Conservation (phyloP, 2,329 filamentous ascomycete species). For the Epichloe sylvatica region DNA sequence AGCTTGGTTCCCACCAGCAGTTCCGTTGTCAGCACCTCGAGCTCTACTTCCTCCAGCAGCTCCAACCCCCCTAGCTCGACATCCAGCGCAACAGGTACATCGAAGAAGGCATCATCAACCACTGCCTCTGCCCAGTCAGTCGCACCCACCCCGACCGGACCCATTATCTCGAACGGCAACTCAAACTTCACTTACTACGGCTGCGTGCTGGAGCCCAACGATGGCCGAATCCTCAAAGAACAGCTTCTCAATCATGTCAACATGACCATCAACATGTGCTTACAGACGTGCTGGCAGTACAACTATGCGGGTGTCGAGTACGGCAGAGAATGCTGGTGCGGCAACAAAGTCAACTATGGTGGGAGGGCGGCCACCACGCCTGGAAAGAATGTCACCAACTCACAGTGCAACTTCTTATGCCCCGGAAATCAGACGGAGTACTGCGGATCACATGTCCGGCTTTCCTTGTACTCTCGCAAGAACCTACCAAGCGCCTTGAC, state of each 20-base stretch:
- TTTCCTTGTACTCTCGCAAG: constrained; percentile 19
- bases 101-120: neutral
- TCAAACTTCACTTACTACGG: constrained; percentile 24
- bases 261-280: constrained; percentile 22
- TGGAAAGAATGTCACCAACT: constrained; percentile 17
- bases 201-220: constrained; percentile 21
- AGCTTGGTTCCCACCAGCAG: neutral
- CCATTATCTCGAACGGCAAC: constrained; percentile 20
- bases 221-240: constrained; percentile 17
- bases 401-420: constrained; percentile 20
- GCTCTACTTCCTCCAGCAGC: neutral
- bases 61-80: neutral
- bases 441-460: constrained; percentile 17
- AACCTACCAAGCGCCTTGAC: constrained; percentile 1
- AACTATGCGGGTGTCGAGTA: constrained; percentile 25
- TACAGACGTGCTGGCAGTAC: constrained; percentile 20
- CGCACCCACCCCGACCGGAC: constrained; percentile 12
- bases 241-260: constrained; percentile 18
- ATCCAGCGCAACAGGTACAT: neutral
- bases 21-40: neutral
- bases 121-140: constrained; percentile 5
- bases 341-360: constrained; percentile 16
- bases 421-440: constrained; percentile 19
- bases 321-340: constrained; percentile 25
- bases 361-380: constrained; percentile 11